Evolutionary conservation across 306 rosid genomes (phyloP), one percentile per base, ranked within the genome.

Genomic region (Astragalus membranaceus): DNA sequence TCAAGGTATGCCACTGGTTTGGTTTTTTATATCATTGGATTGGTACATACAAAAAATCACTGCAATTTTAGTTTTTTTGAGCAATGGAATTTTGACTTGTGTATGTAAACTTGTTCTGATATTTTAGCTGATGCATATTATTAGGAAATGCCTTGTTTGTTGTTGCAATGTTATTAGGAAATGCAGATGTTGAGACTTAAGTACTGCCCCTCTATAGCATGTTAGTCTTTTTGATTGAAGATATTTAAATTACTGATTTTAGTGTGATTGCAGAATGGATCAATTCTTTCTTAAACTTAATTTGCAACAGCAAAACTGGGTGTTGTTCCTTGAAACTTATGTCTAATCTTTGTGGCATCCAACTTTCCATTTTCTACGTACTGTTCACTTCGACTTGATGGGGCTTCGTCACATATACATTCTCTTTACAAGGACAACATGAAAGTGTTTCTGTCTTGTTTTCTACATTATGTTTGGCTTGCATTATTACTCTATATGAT

Each of bases 1-100:
- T 76, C 1, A 94, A 91, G 97, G 99, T 94, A 79, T 5, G 69
- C n/a, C 41, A 5, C n/a, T 43, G 23, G 58, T 63, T 63, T 64
- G 49, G 30, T 61, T 61, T 61, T 61, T 61, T 15, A 16, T 36
- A 36, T 15, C 33, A 3, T 37, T 60, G 66, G 48, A 60, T 37
- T 4, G 48, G 48, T 60, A 36, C 37, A 10, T 8, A 10, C 35
- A 36, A 41, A n/a, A 51, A 20, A 11, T 10, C 54, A 26, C 63
- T 67, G 30, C 32, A 23, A 12, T 17, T 64, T 11, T 64, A 8
- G 72, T 46, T 66, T 59, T 67, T 36, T 2, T 17, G 16, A 4
- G 30, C 56, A 15, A 2, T 26, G 58, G 55, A n/a, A 66, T 23
- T 80, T 70, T 67, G 39, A 47, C 59, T 47, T 66, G 69, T 56